Evolutionary conservation across 495 filamentous ascomycete species (phyloP), one percentile per base, ranked within the genome.

Genomic region (Talaromyces wortmannii): DNA sequence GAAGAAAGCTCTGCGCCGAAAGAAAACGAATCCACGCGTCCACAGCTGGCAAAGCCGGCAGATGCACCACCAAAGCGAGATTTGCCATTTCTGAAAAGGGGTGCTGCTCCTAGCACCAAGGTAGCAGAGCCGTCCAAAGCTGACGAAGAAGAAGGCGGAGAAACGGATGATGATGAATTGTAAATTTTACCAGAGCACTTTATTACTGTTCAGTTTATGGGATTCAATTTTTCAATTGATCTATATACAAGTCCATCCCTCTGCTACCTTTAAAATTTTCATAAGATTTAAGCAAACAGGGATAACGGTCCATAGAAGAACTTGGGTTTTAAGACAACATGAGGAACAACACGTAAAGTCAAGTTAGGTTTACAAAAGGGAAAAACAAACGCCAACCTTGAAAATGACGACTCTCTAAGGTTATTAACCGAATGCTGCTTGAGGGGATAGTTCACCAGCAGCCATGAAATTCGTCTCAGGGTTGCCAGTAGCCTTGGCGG

Each of bases 401-500:
- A 45, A 59, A 53, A 55, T 46, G 55, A 61, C 54, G 55, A 61
- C 45, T 43, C 44, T 45, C 31, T 45, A 18, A 55, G 56, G 16
- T 42, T 32, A 57, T 65, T 65, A 75, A 55, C 73, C 75, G 65
- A 74, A 75, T 57, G 73, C 55, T 53, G 71, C 72, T 63, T 78
- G 73, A 7, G 75, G 73, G 61, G 73, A 74, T 66, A 75, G 74
- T 64, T 78, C 84, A 50, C 90, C 90, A 13, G 87, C 80, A 48
- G 90, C 90, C 89, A 94, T 86, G 64, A 92, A 87, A 75, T 94
- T 92, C 23, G 84, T 92, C 62, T 89, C 73, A 23, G 90, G 84
- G 60, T 82, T 81, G 45, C 78, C 78, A 15, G 73, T 75, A 51
- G 76, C 79, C 77, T 94, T 95, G 48, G 90, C 87, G 43, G 87